These are phyloP conservation scores for Helminthosporium solani DNA, from an alignment of 2,329 filamentous ascomycete genomes.

Conservation along the genomic window DNA sequence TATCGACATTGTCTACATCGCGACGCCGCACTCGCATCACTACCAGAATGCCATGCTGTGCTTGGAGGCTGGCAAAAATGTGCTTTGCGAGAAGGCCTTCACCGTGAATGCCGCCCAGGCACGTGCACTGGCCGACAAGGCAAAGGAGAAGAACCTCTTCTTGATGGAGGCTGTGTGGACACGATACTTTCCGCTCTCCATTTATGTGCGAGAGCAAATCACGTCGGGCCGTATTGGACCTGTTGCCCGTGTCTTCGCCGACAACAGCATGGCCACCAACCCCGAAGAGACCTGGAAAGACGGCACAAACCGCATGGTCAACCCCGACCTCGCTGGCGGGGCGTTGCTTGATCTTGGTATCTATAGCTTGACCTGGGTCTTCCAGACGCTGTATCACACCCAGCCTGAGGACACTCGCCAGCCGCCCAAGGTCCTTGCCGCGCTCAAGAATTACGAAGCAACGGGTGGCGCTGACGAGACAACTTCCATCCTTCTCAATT, in stretches of 20 bases:
- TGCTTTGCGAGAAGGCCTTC: slow-evolving; percentile 88
- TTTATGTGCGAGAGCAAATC: slow-evolving; percentile 70
- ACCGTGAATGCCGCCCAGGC: slow-evolving; percentile 80
- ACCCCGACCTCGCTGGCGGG: slow-evolving; percentile 78
- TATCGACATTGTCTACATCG: slow-evolving; percentile 84
- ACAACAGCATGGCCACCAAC: slow-evolving; percentile 61
- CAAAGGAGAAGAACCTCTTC: slow-evolving; percentile 63
- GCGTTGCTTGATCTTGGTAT: slow-evolving; percentile 82
- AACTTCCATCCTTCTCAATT: slow-evolving; percentile 75
- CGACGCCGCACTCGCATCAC: slow-evolving; percentile 89
- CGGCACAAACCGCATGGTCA: slow-evolving; percentile 72
- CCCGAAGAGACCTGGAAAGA: slow-evolving; percentile 57
- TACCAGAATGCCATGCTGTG: slow-evolving; percentile 89
- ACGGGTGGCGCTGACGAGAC: slow-evolving; percentile 73
- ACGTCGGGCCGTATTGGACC: slow-evolving; percentile 55
- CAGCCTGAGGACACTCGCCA: slow-evolving; percentile 65
- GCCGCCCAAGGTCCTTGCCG: slow-evolving; percentile 65
- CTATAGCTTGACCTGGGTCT: slow-evolving; percentile 87
- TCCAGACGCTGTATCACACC: slow-evolving; percentile 83
- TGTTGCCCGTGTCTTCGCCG: slow-evolving; percentile 58
- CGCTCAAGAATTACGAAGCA: slow-evolving; percentile 69
- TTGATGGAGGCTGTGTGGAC: slow-evolving; percentile 74
- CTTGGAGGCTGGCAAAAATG: slow-evolving; percentile 79
- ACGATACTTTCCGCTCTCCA: slow-evolving; percentile 79
- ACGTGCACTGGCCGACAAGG: slow-evolving; percentile 69